Evolutionary conservation across 2,329 filamentous ascomycete species (phyloP), one percentile per base, ranked within the genome.

Genomic region (Apiospora sp.): DNA sequence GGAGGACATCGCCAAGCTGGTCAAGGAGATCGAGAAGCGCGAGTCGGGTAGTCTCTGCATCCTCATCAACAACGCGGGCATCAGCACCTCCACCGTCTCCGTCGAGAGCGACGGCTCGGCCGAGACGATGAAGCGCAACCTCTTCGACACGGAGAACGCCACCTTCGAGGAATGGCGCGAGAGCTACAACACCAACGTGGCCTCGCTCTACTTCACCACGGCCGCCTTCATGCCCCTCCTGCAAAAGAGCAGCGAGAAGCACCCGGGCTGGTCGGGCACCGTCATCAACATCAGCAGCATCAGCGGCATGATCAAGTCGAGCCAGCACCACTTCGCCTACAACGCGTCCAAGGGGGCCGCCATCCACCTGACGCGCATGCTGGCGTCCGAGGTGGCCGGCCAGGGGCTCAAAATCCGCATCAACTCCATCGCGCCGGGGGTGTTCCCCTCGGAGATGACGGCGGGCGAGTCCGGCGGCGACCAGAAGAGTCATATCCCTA

Each of bases 101-200:
- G 90, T 88, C 71, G 87, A 90, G 75, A 84, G 85, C 41, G 85
- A 86, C 41, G 85, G 86, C 58, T 86, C 87, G 0, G 85, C 86
- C 0, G 77, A 80, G 0, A 85, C 87, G 71, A 84, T 92, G 73
- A 88, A 87, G 74, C 78, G 88, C 71, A 90, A 91, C 80, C 85
- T 93, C 41, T 96, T 95, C 83, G 89, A 95, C 69, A 86, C 88
- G 58, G 86, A 92, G 72, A 77, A 81, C 1, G 80, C 83, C 3
- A 89, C 84, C 0, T 86, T 93, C 72, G 89, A 93, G 46, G 89
- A 92, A 77, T 96, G 93, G 94, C 87, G 87, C n/a, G 82, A 88
- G 54, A 89, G 90, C 0, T 95, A 93, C 84, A 89, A 90, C 73
- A 94, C 93, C 27, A 95, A 97, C 75, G 93, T 95, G 14, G 89